Conservation (phyloP, 306 rosid genomes). For the Sindora glabra region DNA sequence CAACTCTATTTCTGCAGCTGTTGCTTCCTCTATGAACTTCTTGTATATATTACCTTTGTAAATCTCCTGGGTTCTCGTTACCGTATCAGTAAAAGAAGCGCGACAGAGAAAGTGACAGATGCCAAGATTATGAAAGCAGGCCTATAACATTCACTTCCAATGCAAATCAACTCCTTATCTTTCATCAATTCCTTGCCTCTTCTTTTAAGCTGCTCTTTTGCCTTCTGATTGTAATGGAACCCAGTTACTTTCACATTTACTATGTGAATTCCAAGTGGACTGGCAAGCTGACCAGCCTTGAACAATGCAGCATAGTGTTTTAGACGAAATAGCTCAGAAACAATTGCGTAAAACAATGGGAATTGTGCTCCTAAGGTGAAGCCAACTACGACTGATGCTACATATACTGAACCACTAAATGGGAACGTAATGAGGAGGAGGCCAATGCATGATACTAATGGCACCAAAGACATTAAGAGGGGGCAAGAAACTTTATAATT, state of each 20-base stretch:
- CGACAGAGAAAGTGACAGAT: conserved; percentile 24
- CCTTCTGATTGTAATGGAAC: conserved; percentile 28
- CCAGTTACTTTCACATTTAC: conserved; percentile 39
- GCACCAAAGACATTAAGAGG: conserved; percentile 33
- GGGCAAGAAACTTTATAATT: conserved; percentile 36
- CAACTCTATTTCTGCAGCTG: neutral
- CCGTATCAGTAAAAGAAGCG: conserved; percentile 25
- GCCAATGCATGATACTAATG: conserved; percentile 28
- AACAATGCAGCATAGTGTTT: conserved; percentile 43
- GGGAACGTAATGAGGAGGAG: conserved; percentile 42
- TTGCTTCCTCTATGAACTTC: conserved; percentile 18
- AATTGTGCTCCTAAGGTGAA: conserved; percentile 44
- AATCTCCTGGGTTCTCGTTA: conserved; percentile 20
- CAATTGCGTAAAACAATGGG: conserved; percentile 38
- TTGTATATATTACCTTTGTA: conserved; percentile 27
- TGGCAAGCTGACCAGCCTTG: conserved; percentile 38
- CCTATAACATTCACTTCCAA: conserved; percentile 22
- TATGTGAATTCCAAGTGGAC: conserved; percentile 42
- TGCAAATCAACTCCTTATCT: conserved; percentile 26
- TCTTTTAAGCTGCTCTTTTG: conserved; percentile 22
- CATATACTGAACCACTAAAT: conserved; percentile 23
- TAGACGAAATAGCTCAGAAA: conserved; percentile 49
- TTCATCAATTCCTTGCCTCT: conserved; percentile 9
- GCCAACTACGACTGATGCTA: conserved; percentile 39
- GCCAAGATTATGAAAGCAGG: conserved; percentile 29